phyloP scores from a whole-genome alignment of 306 rosid genomes.

The Cucurbita ficifolia region DNA sequence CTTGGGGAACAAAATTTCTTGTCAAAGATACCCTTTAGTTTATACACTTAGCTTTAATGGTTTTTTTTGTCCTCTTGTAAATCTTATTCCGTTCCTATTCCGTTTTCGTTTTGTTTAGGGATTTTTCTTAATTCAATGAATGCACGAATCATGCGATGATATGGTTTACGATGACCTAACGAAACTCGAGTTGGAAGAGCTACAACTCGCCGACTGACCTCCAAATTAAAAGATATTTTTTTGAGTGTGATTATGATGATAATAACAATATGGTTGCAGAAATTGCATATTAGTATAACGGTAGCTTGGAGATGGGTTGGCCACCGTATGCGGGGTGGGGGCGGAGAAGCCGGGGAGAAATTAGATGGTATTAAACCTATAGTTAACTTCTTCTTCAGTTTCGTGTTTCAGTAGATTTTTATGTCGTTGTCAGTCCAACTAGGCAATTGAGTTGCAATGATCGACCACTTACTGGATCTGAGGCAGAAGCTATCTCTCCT shows the following conservation, averaged over 20 bases:
- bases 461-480: conserved; percentile 44
- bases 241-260: conserved; percentile 12
- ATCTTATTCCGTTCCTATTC: neutral
- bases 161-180: conserved; percentile 57
- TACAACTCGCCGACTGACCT: conserved; percentile 33
- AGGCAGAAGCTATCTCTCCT: too few species aligned
- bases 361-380: conserved; percentile 9
- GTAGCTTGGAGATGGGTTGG: neutral
- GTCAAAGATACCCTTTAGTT: conserved; percentile 55
- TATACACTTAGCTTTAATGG: neutral
- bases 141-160: conserved; percentile 42
- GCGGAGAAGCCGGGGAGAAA: neutral
- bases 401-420: conserved; percentile 88
- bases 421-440: conserved; percentile 86
- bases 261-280: neutral
- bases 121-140: conserved; percentile 29
- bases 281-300: neutral
- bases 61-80: too few species aligned
- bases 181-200: conserved; percentile 53
- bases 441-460: conserved; percentile 69
- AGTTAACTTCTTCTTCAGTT: conserved; percentile 67
- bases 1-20: conserved; percentile 58
- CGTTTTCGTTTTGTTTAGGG: too few species aligned
- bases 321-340: neutral
- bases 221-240: conserved; percentile 33